phyloP scores from a whole-genome alignment of 352 stramenopile species.

The Blastocystis sp. region DNA sequence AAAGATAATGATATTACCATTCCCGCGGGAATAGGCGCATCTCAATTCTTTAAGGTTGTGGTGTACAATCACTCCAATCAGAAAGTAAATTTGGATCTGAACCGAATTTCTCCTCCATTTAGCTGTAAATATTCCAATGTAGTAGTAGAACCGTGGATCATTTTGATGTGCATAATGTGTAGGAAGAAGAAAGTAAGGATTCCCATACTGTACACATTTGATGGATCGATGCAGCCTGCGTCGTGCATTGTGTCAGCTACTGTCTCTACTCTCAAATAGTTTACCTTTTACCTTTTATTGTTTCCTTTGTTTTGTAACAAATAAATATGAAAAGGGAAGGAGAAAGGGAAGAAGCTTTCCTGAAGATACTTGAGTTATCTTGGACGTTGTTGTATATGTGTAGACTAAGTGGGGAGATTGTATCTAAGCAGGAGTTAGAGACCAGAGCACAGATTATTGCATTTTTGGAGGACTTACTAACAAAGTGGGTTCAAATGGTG shows the following conservation, averaged over 20 bases:
- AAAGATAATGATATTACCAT: conserved; percentile 19
- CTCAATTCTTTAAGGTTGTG: neutral
- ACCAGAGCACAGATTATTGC: neutral
- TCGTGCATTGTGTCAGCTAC: neutral
- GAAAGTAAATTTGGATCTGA: neutral
- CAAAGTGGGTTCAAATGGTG: neutral
- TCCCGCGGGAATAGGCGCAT: neutral
- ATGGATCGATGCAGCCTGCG: neutral
- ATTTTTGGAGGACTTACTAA: neutral
- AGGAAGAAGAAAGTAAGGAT: conserved; percentile 47
- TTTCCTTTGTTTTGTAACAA: neutral
- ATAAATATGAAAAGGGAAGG: neutral
- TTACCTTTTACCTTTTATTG: neutral
- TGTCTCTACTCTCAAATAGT: neutral
- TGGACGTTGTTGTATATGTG: neutral
- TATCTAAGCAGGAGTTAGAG: neutral
- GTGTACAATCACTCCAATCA: conserved; percentile 42
- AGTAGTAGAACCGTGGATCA: neutral
- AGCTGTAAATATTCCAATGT: neutral
- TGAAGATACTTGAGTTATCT: neutral
- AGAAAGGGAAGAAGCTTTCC: neutral
- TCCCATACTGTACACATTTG: neutral
- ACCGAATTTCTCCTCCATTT: conserved; percentile 5
- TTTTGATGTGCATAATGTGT: neutral
- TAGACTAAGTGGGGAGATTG: neutral